Evolutionary conservation across 371 early-diverging fungal species (phyloP).

Genomic region (Mortierella sp.): DNA sequence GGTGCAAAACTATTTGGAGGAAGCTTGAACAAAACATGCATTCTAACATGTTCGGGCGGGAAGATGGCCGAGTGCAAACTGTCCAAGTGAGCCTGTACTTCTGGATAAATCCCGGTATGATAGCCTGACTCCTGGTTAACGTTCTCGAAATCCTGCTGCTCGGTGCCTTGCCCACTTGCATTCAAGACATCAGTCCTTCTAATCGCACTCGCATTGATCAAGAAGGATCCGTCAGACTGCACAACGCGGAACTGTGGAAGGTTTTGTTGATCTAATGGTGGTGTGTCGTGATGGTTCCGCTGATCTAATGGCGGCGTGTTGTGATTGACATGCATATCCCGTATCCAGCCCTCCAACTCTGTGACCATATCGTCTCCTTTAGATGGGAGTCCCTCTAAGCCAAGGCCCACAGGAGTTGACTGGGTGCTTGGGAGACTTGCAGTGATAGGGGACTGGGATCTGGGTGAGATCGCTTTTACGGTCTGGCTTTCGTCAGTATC

Average conservation of each 20-base stretch:
- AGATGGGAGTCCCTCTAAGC: background rate
- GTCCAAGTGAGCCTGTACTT: constrained; percentile 30
- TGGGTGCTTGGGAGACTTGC: background rate
- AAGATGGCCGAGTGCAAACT: constrained; percentile 16
- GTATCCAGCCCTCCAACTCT: constrained; percentile 19
- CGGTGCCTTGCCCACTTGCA: background rate
- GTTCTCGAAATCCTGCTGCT: constrained; percentile 11
- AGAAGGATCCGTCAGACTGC: constrained; percentile 14
- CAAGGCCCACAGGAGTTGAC: background rate
- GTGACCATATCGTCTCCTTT: background rate
- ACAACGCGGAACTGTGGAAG: constrained; percentile 25
- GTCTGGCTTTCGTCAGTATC: background rate
- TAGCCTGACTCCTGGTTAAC: constrained; percentile 47
- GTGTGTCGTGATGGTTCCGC: constrained; percentile 3
- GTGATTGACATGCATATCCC: constrained; percentile 15
- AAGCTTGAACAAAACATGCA: constrained; percentile 26
- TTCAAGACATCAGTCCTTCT: background rate
- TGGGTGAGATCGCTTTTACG: background rate
- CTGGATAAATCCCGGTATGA: constrained; percentile 27
- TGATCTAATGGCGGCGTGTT: constrained; percentile 34
- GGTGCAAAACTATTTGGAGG: background rate
- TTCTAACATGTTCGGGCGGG: constrained; percentile 21
- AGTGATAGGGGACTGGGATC: background rate
- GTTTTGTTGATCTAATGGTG: constrained; percentile 37
- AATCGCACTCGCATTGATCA: constrained; percentile 24